Evolutionary conservation across 495 filamentous ascomycete species (phyloP), one percentile per base, ranked within the genome.

Genomic region (Aspergillus carlsbadensis): DNA sequence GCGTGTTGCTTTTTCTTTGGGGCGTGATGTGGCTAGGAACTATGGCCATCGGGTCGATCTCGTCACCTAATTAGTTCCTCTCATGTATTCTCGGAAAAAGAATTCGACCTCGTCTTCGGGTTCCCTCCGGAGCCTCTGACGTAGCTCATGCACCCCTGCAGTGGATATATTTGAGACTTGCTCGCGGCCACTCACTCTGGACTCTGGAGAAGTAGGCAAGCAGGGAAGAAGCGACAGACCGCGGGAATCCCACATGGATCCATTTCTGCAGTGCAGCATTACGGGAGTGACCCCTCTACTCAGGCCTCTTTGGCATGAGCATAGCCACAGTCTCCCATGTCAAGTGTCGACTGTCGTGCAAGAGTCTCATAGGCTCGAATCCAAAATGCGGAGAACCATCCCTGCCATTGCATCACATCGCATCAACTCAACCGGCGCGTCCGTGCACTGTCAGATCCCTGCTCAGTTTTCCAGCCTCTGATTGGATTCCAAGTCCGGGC

Each of bases 381-480:
- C 17, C 26, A 39, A 39, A 50, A 33, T 57, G 54, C 45, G 54
- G 45, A 57, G 45, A 57, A 57, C 7, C 3, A 57, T 49, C 53
- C 42, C 33, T 44, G 31, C 36, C 20, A 34, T 57, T 57, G 54
- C 54, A 57, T 57, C 54, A 57, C 54, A 50, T 57, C 45, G 45
- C 54, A 57, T 57, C 54, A 50, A 29, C 45, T 57, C 45, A 48
- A 29, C n/a, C 17, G 35, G 34, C 37, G 31, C 54, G 54, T 57
- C 54, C 45, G 54, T 57, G 54, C 45, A 49, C 54, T 33, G 45
- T 18, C 13, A 24, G 33, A 57, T 47, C 35, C 39, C 36, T 44
- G 46, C 45, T 36, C 44, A 31, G 37, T 20, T 57, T 26, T 45
- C 26, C 20, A 7, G 22, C 21, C 41, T 50, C 54, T 39, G 33